A percentile compares a stretch with the other conserved stretches of the same genome.
phyloP scores from a whole-genome alignment of 805 yeast genomes.

The Metschnikowia reukaufii region DNA sequence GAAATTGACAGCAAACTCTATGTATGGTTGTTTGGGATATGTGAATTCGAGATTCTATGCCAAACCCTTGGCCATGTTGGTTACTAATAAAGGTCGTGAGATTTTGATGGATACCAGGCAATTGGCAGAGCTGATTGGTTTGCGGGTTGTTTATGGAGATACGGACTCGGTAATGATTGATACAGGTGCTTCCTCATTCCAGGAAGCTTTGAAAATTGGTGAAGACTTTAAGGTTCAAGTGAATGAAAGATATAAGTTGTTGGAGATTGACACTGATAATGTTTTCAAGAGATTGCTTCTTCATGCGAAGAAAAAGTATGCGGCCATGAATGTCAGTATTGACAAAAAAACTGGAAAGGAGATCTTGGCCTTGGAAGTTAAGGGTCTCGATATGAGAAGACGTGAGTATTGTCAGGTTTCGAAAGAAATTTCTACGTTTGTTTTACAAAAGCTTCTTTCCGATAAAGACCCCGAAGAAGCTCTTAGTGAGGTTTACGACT shows the following conservation, averaged over 20 bases:
- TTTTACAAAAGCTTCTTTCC: slow-evolving; percentile 67
- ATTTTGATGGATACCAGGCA: slow-evolving; percentile 90
- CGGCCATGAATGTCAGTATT: slow-evolving; percentile 71
- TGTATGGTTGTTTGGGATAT: slow-evolving; percentile 98
- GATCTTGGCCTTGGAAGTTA: slow-evolving; percentile 68
- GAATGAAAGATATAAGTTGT: slow-evolving; percentile 79
- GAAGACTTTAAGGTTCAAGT: slow-evolving; percentile 80
- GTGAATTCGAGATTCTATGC: slow-evolving; percentile 92
- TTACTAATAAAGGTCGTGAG: slow-evolving; percentile 93
- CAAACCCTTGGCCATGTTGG: slow-evolving; percentile 91
- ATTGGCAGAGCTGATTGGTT: slow-evolving; percentile 79
- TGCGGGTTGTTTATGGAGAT: slow-evolving; percentile 94
- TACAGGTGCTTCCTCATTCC: slow-evolving; percentile 67
- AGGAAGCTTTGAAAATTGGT: slow-evolving; percentile 81
- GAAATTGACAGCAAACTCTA: slow-evolving; percentile 96
- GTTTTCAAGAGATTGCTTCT: slow-evolving; percentile 80
- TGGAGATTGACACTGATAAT: slow-evolving; percentile 95
- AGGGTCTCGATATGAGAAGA: slow-evolving; percentile 95
- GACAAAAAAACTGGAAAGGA: slow-evolving; percentile 55
- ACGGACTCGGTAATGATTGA: slow-evolving; percentile 99
- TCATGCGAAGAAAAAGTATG: slow-evolving; percentile 97
- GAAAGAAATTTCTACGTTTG: slow-evolving; percentile 78
- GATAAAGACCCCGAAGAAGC: slow-evolving; percentile 78
- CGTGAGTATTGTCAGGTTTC: slow-evolving; percentile 95
- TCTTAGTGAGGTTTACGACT: slow-evolving; percentile 65